Evolutionary conservation across 495 filamentous ascomycete species (phyloP).

Genomic region (Penicillium pulvis): DNA sequence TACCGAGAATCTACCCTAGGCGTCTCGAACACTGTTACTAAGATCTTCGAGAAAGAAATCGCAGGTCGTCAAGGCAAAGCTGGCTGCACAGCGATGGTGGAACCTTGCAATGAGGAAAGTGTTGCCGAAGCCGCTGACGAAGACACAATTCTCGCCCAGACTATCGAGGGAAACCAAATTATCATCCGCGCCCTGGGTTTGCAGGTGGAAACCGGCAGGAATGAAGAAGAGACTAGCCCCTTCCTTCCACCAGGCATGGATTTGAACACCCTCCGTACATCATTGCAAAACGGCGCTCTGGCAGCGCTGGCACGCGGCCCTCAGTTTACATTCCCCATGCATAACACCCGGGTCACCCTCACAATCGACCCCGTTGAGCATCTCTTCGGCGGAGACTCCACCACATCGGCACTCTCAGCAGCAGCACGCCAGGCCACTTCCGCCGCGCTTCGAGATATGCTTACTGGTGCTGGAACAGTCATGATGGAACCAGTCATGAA

Average conservation of each 20-base stretch:
- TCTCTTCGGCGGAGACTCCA: conserved; percentile 66
- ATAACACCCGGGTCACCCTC: conserved; percentile 67
- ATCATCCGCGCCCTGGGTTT: conserved; percentile 53
- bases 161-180: conserved; percentile 59
- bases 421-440: conserved; percentile 74
- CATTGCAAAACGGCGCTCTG: conserved; percentile 76
- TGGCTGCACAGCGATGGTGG: conserved; percentile 66
- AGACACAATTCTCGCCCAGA: conserved; percentile 32
- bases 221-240: conserved; percentile 39
- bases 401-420: conserved; percentile 72
- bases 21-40: conserved; percentile 53
- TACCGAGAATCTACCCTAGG: conserved; percentile 79
- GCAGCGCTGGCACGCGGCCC: conserved; percentile 87
- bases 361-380: conserved; percentile 66
- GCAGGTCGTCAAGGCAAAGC: conserved; percentile 80
- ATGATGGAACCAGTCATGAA: conserved; percentile 94
- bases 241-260: conserved; percentile 61
- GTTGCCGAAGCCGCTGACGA: conserved; percentile 26
- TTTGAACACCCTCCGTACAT: conserved; percentile 56
- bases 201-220: conserved; percentile 36
- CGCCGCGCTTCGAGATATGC: conserved; percentile 59
- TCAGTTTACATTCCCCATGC: conserved; percentile 71
- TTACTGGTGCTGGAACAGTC: conserved; percentile 45
- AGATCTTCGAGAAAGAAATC: conserved; percentile 73
- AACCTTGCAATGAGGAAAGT: conserved; percentile 53